Evolutionary conservation across 2,329 filamentous ascomycete genomes (phyloP).

Genomic region (Aspergillus sp.): DNA sequence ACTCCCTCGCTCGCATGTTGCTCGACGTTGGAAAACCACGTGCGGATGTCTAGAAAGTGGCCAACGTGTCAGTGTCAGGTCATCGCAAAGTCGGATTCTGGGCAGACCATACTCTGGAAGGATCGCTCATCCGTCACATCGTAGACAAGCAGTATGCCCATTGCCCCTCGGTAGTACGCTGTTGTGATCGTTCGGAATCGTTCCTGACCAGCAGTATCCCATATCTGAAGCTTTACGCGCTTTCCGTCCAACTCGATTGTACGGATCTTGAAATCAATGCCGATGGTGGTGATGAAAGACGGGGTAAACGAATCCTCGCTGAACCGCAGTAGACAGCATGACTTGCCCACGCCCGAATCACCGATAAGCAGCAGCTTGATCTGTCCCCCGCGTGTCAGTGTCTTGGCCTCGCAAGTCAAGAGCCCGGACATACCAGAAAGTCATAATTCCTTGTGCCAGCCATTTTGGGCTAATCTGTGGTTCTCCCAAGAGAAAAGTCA

Average conservation of each 20-base stretch:
- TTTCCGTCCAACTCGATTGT: conserved; percentile 99
- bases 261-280: conserved; percentile 99
- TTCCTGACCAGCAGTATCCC: conserved; percentile 98
- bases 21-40: conserved; percentile 99
- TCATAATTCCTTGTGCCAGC: conserved; percentile 98
- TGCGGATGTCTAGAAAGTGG: conserved; percentile 76
- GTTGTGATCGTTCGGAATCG: conserved; percentile 98
- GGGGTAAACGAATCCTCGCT: conserved; percentile 97
- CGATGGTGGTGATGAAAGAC: conserved; percentile 98
- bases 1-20: conserved; percentile 98
- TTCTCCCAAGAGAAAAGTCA: neutral
- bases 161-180: conserved; percentile 95
- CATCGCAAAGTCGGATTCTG: neutral
- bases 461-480: conserved; percentile 54
- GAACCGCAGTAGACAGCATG: conserved; percentile 93
- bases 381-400: conserved; percentile 47
- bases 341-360: conserved; percentile 95
- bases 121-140: conserved; percentile 96
- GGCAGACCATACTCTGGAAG: conserved; percentile 74
- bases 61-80: conserved; percentile 10
- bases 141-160: conserved; percentile 97
- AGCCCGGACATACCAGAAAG: conserved; percentile 71
- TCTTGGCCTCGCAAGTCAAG: neutral
- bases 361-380: conserved; percentile 97
- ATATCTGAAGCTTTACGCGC: conserved; percentile 98